Percentiles rank a stretch among this genome's conserved stretches.
Evolutionary conservation across 805 yeast genomes (phyloP).

Genomic region (Myxozyma neotropica): DNA sequence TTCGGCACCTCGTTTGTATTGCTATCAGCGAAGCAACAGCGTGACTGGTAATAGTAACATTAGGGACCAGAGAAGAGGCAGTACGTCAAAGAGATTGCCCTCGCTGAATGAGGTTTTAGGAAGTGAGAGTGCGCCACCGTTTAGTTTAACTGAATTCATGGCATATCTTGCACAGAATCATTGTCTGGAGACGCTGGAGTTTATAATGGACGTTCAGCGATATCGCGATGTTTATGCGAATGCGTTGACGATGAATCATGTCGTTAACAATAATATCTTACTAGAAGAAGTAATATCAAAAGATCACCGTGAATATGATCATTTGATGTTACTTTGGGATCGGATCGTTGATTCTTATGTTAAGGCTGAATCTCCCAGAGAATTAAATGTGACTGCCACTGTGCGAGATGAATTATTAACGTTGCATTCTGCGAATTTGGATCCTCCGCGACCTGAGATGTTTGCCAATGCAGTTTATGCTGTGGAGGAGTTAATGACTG

Average conservation of each 20-base stretch:
- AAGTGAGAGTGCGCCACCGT: conserved; percentile 38
- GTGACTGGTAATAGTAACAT: not conserved
- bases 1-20: not conserved
- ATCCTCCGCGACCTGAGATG: conserved; percentile 34
- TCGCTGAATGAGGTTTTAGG: conserved; percentile 39
- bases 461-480: conserved; percentile 32
- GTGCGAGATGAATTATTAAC: conserved; percentile 36
- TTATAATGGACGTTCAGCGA: conserved; percentile 38
- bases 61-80: not conserved
- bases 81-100: conserved; percentile 28
- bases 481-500: conserved; percentile 39
- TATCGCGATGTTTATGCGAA: conserved; percentile 31
- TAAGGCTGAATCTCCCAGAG: conserved; percentile 36
- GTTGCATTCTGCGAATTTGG: not conserved
- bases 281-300: not conserved
- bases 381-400: conserved; percentile 40
- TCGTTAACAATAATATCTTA: not conserved
- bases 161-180: conserved; percentile 39
- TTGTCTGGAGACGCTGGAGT: conserved; percentile 42
- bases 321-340: conserved; percentile 35
- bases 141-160: conserved; percentile 38
- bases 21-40: not conserved
- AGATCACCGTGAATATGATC: conserved; percentile 21
- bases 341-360: conserved; percentile 39
- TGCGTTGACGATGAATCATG: not conserved